Conservation (phyloP, 139 green algal genomes). For the Pleodorina starrii region DNA sequence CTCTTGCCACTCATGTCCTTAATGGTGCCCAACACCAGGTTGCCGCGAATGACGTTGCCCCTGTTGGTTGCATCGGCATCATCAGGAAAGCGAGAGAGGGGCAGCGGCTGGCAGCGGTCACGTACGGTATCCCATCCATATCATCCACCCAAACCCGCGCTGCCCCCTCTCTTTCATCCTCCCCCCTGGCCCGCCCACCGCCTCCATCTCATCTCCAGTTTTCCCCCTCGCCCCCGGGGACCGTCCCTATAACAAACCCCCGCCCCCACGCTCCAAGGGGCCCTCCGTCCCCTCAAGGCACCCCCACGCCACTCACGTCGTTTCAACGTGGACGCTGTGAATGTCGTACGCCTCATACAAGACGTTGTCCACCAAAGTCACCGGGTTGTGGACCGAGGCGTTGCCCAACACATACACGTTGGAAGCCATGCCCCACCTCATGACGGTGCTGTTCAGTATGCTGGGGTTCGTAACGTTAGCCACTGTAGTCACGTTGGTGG, state of each 20-base stretch:
- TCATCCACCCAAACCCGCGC: too few relatives aligned
- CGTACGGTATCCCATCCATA: too few relatives aligned
- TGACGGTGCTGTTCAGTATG: slow-evolving; percentile 10
- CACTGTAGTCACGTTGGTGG: slow-evolving; percentile 43
- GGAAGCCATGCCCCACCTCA: slow-evolving; percentile 49
- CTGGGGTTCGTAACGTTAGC: slow-evolving; percentile 43
- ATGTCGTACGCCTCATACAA: slow-evolving; percentile 37
- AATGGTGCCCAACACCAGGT: slow-evolving; percentile 60
- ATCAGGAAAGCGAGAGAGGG: too few relatives aligned
- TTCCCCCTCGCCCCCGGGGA: too few relatives aligned
- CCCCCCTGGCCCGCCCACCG: too few relatives aligned
- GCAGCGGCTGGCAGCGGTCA: too few relatives aligned
- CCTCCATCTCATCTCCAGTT: too few relatives aligned
- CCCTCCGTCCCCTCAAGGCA: background rate
- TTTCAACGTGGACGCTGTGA: background rate
- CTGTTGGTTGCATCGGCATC: background rate
- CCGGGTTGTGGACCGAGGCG: background rate
- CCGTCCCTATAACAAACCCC: too few relatives aligned
- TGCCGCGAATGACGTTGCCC: slow-evolving; percentile 45
- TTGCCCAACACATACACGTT: slow-evolving; percentile 30
- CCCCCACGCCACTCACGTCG: background rate
- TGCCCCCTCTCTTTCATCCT: too few relatives aligned
- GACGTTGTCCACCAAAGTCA: slow-evolving; percentile 5
- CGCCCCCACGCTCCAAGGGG: too few relatives aligned
- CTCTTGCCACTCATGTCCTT: slow-evolving; percentile 58